Conservation (phyloP, 2,329 filamentous ascomycete species). For the Neocucurbitaria cava region DNA sequence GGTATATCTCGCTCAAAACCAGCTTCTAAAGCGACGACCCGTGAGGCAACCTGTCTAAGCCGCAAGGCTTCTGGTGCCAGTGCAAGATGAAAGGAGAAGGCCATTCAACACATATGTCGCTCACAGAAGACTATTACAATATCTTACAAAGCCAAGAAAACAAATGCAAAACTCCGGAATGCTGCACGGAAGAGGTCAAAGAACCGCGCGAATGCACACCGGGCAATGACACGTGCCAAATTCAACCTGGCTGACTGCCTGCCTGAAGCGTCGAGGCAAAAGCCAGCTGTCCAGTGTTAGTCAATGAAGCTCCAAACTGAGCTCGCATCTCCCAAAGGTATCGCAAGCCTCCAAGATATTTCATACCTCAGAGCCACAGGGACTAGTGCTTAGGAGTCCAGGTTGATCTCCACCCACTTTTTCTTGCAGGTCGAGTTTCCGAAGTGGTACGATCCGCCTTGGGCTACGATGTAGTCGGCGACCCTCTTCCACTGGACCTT, state of each 20-base stretch:
- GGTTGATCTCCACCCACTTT: constrained; percentile 60
- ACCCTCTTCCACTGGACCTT: constrained; percentile 68
- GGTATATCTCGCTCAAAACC: not conserved
- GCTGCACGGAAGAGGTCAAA: not conserved
- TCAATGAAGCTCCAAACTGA: not conserved
- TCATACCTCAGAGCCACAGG: not conserved
- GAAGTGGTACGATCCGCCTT: constrained; percentile 65
- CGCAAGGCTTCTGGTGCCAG: constrained; percentile 6
- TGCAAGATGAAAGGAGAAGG: not conserved
- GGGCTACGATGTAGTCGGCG: constrained; percentile 58
- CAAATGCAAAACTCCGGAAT: constrained; percentile 4
- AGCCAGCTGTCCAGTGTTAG: not conserved
- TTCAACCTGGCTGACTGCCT: not conserved
- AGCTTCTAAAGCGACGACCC: not conserved
- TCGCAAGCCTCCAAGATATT: not conserved
- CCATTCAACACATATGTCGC: not conserved
- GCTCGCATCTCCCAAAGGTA: not conserved
- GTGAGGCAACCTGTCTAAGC: constrained; percentile 10
- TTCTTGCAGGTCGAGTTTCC: constrained; percentile 68
- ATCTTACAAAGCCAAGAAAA: not conserved
- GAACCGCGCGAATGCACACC: not conserved
- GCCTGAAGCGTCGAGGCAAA: not conserved
- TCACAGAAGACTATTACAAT: constrained; percentile 1
- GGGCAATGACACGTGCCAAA: not conserved
- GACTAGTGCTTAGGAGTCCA: not conserved